phyloP scores from a whole-genome alignment of 495 filamentous ascomycete genomes.

The Penicillium maclennaniae region DNA sequence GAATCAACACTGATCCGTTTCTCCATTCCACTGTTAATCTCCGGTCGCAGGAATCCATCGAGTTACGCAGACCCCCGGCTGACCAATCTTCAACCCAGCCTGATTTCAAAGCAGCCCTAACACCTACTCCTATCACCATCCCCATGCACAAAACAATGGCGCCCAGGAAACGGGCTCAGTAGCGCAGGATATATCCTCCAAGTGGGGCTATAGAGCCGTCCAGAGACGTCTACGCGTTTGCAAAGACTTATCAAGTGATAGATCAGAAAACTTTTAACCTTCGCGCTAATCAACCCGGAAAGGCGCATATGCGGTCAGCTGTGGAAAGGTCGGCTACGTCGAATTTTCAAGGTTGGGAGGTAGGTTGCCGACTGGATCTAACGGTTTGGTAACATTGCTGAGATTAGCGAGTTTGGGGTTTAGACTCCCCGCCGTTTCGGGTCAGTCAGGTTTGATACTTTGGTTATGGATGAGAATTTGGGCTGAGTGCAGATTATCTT shows the following conservation, averaged over 20 bases:
- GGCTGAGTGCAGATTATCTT: background rate
- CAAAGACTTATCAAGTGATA: background rate
- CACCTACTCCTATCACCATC: conserved; percentile 11
- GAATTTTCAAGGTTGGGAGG: conserved; percentile 2
- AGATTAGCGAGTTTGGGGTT: background rate
- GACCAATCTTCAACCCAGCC: conserved; percentile 11
- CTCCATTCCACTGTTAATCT: background rate
- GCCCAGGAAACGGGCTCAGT: conserved; percentile 15
- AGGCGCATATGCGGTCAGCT: conserved; percentile 3
- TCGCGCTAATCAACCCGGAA: background rate
- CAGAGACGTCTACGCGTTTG: conserved; percentile 5
- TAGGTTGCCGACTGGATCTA: background rate
- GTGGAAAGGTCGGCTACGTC: background rate
- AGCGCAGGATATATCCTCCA: conserved; percentile 3
- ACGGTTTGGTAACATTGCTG: background rate
- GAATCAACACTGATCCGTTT: background rate
- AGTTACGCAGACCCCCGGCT: background rate
- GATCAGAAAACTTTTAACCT: conserved; percentile 3
- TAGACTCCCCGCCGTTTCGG: conserved; percentile 11
- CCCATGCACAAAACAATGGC: background rate
- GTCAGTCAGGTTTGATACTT: conserved; percentile 11
- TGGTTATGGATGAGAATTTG: background rate
- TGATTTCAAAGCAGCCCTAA: conserved; percentile 17
- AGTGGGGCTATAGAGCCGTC: background rate
- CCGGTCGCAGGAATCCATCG: background rate